These are phyloP conservation scores for Fusarium neocosmosporiellum DNA, from an alignment of 2,329 filamentous ascomycete species.

Conservation along the genomic window DNA sequence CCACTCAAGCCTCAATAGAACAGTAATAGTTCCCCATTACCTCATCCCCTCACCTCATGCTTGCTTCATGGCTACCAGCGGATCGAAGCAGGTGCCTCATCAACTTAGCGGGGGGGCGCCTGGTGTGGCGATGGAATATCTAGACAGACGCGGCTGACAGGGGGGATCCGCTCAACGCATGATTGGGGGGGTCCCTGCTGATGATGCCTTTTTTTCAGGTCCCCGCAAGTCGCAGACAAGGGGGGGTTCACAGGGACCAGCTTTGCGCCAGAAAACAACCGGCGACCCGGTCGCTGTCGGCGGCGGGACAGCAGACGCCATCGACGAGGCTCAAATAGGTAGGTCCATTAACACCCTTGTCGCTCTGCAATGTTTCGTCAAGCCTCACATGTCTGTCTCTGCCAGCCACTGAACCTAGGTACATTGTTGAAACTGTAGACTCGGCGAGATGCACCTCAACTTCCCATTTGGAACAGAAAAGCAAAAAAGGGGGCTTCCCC, in stretches of 20 bases:
- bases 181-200: background rate
- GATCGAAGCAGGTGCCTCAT: background rate
- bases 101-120: background rate
- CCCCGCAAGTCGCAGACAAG: background rate
- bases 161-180: constrained; percentile 2
- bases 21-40: background rate
- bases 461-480: background rate
- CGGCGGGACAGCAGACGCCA: background rate
- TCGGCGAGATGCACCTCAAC: background rate
- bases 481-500: constrained; percentile 1
- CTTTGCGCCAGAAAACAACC: background rate
- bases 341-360: background rate
- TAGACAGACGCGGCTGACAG: background rate
- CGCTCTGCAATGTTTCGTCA: background rate
- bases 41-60: background rate
- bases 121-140: background rate
- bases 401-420: background rate
- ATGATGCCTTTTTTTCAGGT: background rate
- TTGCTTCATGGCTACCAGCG: background rate
- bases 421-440: background rate
- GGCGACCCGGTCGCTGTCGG: background rate
- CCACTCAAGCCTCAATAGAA: background rate
- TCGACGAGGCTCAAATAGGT: constrained; percentile 4
- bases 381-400: background rate
- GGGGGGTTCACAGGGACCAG: background rate